Evolutionary conservation across 1,284 basidiomycete species (phyloP).

Genomic region (Marasmius oreades): DNA sequence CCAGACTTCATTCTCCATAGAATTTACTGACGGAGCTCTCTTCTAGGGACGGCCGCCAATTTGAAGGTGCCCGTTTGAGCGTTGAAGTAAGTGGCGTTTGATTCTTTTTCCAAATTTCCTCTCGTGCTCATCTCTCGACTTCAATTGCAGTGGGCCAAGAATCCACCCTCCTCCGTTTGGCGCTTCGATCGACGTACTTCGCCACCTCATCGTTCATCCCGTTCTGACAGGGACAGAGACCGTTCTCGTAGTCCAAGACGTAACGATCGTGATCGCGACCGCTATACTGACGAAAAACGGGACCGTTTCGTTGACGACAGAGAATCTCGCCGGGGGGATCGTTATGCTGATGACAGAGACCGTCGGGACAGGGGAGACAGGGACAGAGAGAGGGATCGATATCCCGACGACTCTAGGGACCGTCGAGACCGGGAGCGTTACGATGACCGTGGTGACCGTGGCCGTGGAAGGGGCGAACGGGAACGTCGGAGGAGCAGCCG

Average conservation of each 20-base stretch:
- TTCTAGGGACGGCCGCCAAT: constrained; percentile 76
- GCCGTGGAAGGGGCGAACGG: too few species aligned
- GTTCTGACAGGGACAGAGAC: constrained; percentile 42
- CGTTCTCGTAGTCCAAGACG: constrained; percentile 36
- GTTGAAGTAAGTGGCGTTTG: constrained; percentile 62
- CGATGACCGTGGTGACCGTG: constrained; percentile 10
- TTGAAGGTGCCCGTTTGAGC: constrained; percentile 80
- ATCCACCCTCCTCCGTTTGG: constrained; percentile 85
- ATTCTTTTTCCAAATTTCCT: not conserved
- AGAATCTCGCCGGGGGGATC: constrained; percentile 20
- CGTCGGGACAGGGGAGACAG: constrained; percentile 16
- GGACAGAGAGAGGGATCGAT: constrained; percentile 21
- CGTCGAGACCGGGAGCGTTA: not conserved
- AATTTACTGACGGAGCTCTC: constrained; percentile 10
- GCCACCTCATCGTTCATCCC: constrained; percentile 45
- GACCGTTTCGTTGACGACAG: constrained; percentile 17
- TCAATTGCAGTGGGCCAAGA: constrained; percentile 78
- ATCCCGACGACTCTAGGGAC: constrained; percentile 20
- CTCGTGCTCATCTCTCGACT: not conserved
- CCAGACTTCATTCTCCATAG: constrained; percentile 2
- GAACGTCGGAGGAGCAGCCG: not conserved
- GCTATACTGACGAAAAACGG: constrained; percentile 26
- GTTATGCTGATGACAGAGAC: constrained; percentile 27
- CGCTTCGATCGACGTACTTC: constrained; percentile 68
- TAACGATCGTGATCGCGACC: constrained; percentile 13